These are phyloP conservation scores for Aspergillus caelatus DNA, from an alignment of 2,329 filamentous ascomycete species.

Conservation along the genomic window DNA sequence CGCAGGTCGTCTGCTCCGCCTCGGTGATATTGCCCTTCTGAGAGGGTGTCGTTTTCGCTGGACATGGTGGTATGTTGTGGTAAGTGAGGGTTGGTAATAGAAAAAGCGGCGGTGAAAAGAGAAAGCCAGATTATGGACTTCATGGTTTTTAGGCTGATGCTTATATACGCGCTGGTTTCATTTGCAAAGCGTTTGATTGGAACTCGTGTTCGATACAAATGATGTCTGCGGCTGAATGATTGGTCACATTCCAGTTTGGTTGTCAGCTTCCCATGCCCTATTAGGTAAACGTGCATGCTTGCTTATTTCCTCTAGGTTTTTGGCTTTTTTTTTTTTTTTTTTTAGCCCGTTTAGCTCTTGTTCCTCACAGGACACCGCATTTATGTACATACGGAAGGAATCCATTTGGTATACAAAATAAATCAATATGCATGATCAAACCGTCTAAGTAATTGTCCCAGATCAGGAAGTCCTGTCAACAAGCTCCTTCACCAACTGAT, in stretches of 20 bases:
- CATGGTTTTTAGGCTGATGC: neutral
- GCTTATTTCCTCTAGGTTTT: neutral
- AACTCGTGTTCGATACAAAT: neutral
- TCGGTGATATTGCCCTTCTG: conserved; percentile 9
- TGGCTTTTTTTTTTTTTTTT: neutral
- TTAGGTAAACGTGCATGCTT: neutral
- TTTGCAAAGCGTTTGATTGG: neutral
- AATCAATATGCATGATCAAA: neutral
- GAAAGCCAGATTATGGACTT: neutral
- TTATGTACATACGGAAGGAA: neutral
- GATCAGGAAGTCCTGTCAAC: conserved; percentile 40
- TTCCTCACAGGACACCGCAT: too few relatives aligned
- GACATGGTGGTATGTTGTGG: conserved; percentile 1
- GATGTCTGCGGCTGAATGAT: neutral
- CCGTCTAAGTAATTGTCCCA: neutral
- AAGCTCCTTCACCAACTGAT: conserved; percentile 63
- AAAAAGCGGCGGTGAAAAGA: neutral
- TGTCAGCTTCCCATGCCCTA: neutral
- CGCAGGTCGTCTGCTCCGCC: conserved; percentile 13
- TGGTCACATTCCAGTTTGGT: neutral
- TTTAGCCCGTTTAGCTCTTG: too few relatives aligned
- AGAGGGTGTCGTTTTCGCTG: neutral
- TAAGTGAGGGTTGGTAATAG: neutral
- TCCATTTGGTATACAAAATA: neutral
- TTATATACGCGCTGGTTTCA: neutral